Evolutionary conservation across 2,329 filamentous ascomycete genomes (phyloP), one percentile per base, ranked within the genome.

Genomic region (Colletotrichum lentis): DNA sequence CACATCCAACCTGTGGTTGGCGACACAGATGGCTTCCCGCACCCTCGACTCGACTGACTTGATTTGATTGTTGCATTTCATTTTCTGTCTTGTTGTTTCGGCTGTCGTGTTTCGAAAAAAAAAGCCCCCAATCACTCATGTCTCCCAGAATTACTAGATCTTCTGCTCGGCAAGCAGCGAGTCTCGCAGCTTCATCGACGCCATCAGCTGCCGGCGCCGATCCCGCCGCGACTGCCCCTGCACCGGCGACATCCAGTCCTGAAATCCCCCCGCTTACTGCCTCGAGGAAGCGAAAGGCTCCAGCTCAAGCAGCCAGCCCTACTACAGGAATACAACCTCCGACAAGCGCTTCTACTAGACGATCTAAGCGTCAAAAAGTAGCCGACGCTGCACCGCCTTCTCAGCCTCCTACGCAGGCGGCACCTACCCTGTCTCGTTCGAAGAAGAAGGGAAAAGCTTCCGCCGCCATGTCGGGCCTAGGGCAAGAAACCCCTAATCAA

Each of bases 131-230:
- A 77, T 79, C 78, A 90, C 92, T 95, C 90, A 97, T 97, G 94
- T 93, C 92, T 88, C 85, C 90, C 88, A 97, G 94, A 92, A 90
- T 96, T 77, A 97, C 95, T 86, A 93, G 95, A 85, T 96, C 94
- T 77, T 91, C 94, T 81, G 91, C 94, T 84, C 94, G 94, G 85
- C 90, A 93, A 88, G 92, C 92, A 84, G 91, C 92, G 78, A 88
- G 80, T 77, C 84, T 83, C 77, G 81, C 83, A 81, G 82, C 81
- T 73, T 81, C 82, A 75, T 78, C 83, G 54, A 79, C 77, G 71
- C 75, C 79, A 73, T 71, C 79, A 70, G 74, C 78, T 72, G 77
- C 82, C 62, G 73, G 77, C 73, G 76, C 80, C 73, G 72, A 77
- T 74, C 72, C 77, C 73, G 76, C 80, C 72, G 75, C 81, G 73